These are phyloP conservation scores for Eimeria maxima DNA, from an alignment of 169 alveolate species.

Conservation along the genomic window DNA sequence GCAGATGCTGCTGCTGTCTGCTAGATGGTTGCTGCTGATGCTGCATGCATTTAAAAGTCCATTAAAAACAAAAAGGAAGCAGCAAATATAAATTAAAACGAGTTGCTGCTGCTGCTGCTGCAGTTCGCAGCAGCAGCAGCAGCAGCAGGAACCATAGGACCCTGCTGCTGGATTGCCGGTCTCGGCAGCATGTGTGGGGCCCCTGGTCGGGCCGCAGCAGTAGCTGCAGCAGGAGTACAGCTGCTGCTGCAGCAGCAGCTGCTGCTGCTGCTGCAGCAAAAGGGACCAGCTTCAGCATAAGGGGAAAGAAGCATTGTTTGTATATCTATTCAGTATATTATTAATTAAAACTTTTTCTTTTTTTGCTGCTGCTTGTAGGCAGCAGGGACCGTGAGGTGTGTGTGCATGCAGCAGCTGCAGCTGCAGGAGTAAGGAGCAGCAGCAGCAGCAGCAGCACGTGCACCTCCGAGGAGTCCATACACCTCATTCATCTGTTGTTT, in stretches of 20 bases:
- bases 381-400: too few species aligned
- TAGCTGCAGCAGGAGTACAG: conserved; percentile 50
- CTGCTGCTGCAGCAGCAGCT: conserved; percentile 24
- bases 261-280: background rate
- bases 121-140: background rate
- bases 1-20: conserved; percentile 35
- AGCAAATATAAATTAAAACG: background rate
- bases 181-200: conserved; percentile 39
- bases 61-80: background rate
- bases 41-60: background rate
- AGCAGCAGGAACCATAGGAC: background rate
- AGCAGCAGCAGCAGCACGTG: background rate
- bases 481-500: background rate
- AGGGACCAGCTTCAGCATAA: background rate
- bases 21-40: conserved; percentile 2
- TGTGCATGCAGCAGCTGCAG: too few species aligned
- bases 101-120: too few species aligned
- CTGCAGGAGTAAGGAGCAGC: too few species aligned
- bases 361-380: too few species aligned
- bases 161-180: background rate
- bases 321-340: background rate
- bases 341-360: too few species aligned
- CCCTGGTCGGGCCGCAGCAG: conserved; percentile 36
- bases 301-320: background rate
- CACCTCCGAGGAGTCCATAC: background rate